Conservation (phyloP, 352 stramenopile species). For the Pythium brachiatum region DNA sequence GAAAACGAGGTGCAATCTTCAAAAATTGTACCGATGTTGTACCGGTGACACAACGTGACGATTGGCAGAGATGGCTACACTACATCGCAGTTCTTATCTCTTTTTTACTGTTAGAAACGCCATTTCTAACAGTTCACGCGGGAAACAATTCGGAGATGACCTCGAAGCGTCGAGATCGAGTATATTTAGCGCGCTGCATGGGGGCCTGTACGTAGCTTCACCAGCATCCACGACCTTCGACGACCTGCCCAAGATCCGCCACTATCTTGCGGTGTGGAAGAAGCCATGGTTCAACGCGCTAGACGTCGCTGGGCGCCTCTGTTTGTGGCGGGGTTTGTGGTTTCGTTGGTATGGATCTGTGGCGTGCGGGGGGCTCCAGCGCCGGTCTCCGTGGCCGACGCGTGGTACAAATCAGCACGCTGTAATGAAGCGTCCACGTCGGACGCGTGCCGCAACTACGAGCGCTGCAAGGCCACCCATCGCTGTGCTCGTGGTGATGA, state of each 20-base stretch:
- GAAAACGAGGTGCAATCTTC: slow-evolving; percentile 11
- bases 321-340: not conserved
- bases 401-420: slow-evolving; percentile 57
- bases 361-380: not conserved
- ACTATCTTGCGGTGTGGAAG: not conserved
- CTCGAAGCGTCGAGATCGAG: too few relatives aligned
- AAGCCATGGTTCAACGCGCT: not conserved
- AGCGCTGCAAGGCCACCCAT: slow-evolving; percentile 94
- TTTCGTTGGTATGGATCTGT: not conserved
- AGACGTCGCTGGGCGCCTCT: not conserved
- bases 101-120: too few relatives aligned
- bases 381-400: slow-evolving; percentile 31
- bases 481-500: slow-evolving; percentile 88
- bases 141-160: too few relatives aligned
- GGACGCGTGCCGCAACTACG: slow-evolving; percentile 64
- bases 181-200: not conserved
- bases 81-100: not conserved
- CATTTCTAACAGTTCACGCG: too few relatives aligned
- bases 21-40: slow-evolving; percentile 1
- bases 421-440: slow-evolving; percentile 51
- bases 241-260: not conserved
- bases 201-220: not conserved
- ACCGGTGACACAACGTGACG: not conserved
- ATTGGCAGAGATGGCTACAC: slow-evolving; percentile 14
- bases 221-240: not conserved